Conservation (phyloP, 371 early-diverging fungal genomes). For the Actinomortierella wolfii region DNA sequence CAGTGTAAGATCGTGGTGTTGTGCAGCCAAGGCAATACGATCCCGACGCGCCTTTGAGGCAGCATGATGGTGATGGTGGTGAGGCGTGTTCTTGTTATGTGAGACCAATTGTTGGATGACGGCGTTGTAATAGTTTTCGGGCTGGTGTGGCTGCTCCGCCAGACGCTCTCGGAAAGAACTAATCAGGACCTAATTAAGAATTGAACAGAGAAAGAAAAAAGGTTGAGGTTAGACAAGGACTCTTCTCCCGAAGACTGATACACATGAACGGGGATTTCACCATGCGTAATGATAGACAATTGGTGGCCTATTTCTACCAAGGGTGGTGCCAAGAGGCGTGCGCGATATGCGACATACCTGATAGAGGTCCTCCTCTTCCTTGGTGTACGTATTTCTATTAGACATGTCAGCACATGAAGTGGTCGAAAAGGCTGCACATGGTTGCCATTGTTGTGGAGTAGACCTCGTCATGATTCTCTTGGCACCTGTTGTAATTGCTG, state of each 20-base stretch:
- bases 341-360: slow-evolving; percentile 34
- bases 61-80: slow-evolving; percentile 18
- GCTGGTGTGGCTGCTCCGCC: slow-evolving; percentile 37
- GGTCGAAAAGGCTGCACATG: neutral
- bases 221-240: slow-evolving; percentile 10
- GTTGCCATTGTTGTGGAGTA: neutral
- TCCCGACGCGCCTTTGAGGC: slow-evolving; percentile 21
- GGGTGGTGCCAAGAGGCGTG: too few relatives aligned
- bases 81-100: slow-evolving; percentile 27
- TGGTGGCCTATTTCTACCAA: too few relatives aligned
- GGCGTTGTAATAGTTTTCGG: slow-evolving; percentile 40
- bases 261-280: slow-evolving; percentile 10
- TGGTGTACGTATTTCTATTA: slow-evolving; percentile 25
- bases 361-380: slow-evolving; percentile 44
- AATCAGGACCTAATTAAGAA: slow-evolving; percentile 35
- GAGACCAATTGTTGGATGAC: slow-evolving; percentile 44
- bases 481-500: slow-evolving; percentile 2
- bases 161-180: slow-evolving; percentile 41
- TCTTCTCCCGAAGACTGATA: slow-evolving; percentile 17
- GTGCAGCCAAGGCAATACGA: slow-evolving; percentile 19
- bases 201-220: slow-evolving; percentile 14
- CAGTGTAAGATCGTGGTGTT: slow-evolving; percentile 39
- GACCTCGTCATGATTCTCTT: neutral
- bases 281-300: neutral
- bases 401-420: slow-evolving; percentile 5